Conservation (phyloP, 2,329 filamentous ascomycete genomes). For the Blastomyces parvus region DNA sequence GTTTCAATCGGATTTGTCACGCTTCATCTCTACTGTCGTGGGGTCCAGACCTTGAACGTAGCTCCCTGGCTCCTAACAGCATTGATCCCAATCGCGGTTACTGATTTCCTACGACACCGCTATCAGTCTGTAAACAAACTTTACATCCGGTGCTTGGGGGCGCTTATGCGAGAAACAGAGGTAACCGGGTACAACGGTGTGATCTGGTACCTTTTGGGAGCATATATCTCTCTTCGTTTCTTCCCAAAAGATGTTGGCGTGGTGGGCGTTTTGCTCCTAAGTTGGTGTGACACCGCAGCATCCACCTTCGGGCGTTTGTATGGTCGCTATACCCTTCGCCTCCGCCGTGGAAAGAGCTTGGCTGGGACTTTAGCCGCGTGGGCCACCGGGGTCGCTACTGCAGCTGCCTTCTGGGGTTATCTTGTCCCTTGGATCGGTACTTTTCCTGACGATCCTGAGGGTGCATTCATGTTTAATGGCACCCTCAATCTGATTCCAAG, state of each 20-base stretch:
- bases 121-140: conserved; percentile 72
- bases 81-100: conserved; percentile 72
- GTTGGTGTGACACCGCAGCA: conserved; percentile 96
- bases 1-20: conserved; percentile 95
- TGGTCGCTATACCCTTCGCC: conserved; percentile 75
- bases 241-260: conserved; percentile 91
- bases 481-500: conserved; percentile 57
- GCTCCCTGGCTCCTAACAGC: conserved; percentile 73
- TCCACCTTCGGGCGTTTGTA: conserved; percentile 87
- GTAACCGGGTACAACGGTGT: conserved; percentile 92
- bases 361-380: conserved; percentile 82
- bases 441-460: conserved; percentile 58
- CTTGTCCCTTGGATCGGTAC: conserved; percentile 60
- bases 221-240: conserved; percentile 74
- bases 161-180: conserved; percentile 94
- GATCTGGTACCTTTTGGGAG: conserved; percentile 88
- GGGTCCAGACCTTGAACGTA: conserved; percentile 66
- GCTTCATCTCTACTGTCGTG: conserved; percentile 71
- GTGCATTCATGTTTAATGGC: conserved; percentile 74
- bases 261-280: conserved; percentile 79
- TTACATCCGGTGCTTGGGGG: conserved; percentile 76
- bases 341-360: conserved; percentile 81
- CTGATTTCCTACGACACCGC: conserved; percentile 74
- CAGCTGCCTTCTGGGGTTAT: conserved; percentile 79
- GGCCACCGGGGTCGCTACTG: conserved; percentile 69